phyloP scores from a whole-genome alignment of 805 yeast genomes.

The Saturnispora bothae region DNA sequence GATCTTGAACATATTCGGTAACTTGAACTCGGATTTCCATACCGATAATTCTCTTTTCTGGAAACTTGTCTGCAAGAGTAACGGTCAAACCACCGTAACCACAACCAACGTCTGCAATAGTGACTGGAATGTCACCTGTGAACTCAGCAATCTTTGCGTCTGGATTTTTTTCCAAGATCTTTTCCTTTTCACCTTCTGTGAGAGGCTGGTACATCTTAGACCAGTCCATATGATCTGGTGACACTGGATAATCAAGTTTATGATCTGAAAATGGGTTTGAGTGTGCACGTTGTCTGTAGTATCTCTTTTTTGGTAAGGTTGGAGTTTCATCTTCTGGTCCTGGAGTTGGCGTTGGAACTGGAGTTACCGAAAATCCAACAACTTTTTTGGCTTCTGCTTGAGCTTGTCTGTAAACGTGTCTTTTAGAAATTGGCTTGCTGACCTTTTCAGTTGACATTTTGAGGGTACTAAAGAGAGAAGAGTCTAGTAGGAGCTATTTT shows the following conservation, averaged over 20 bases:
- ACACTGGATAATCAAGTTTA: constrained; percentile 72
- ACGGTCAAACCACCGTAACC: constrained; percentile 91
- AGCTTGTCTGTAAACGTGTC: constrained; percentile 28
- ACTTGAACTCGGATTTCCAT: constrained; percentile 98
- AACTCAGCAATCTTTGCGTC: constrained; percentile 23
- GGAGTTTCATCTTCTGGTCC: constrained; percentile 14
- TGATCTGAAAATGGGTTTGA: constrained; percentile 97
- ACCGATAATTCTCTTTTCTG: constrained; percentile 69
- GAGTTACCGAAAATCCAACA: constrained; percentile 28
- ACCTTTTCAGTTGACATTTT: constrained; percentile 5
- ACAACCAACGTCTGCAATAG: constrained; percentile 94
- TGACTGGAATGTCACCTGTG: constrained; percentile 32
- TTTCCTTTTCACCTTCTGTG: constrained; percentile 26
- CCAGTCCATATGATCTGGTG: constrained; percentile 89
- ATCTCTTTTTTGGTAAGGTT: constrained; percentile 67
- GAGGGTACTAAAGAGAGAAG: neutral
- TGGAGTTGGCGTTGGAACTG: constrained; percentile 8
- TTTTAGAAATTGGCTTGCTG: constrained; percentile 5
- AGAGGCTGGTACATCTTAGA: constrained; percentile 56
- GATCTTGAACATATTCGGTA: constrained; percentile 91
- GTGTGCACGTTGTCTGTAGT: constrained; percentile 93
- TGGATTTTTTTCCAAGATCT: constrained; percentile 22
- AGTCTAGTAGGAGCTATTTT: neutral
- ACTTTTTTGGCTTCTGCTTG: constrained; percentile 38
- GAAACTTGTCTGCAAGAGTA: constrained; percentile 68